Percentiles rank a stretch among this genome's conserved stretches.
Evolutionary conservation across 768 basidiomycete genomes (phyloP).

Genomic region (Russula brevipes): DNA sequence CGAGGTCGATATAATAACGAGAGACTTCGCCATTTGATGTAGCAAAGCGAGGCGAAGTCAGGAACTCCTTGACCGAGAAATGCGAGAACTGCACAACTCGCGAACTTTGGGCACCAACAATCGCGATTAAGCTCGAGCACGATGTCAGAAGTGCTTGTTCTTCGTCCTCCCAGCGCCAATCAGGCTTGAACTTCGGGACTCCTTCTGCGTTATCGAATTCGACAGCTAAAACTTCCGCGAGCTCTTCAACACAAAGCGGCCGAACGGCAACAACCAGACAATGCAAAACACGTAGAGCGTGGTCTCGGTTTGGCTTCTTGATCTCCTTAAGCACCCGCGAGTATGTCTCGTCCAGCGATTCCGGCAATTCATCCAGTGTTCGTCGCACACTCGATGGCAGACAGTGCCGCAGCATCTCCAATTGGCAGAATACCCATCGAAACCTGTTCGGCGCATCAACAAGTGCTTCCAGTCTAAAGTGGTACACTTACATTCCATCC

Average conservation of each 20-base stretch:
- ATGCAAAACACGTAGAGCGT: constrained; percentile 1
- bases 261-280: constrained; percentile 3
- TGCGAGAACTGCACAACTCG: too few relatives aligned
- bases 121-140: too few relatives aligned
- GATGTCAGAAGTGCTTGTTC: background rate
- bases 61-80: too few relatives aligned
- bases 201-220: background rate
- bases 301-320: background rate
- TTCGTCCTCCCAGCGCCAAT: background rate
- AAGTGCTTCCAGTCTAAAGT: too few relatives aligned
- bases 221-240: constrained; percentile 2
- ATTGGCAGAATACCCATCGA: background rate
- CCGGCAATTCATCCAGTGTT: background rate
- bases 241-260: background rate
- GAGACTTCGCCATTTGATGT: too few relatives aligned
- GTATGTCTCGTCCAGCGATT: background rate
- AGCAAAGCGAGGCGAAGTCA: too few relatives aligned
- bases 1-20: too few relatives aligned
- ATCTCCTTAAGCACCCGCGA: background rate
- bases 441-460: background rate
- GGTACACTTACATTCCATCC: too few relatives aligned
- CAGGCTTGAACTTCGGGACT: background rate
- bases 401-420: background rate
- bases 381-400: background rate
- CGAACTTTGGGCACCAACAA: too few relatives aligned